A percentile compares a stretch with the other conserved stretches of the same genome.
Conservation (phyloP, 1,284 basidiomycete genomes). For the Puccinia novopanici region DNA sequence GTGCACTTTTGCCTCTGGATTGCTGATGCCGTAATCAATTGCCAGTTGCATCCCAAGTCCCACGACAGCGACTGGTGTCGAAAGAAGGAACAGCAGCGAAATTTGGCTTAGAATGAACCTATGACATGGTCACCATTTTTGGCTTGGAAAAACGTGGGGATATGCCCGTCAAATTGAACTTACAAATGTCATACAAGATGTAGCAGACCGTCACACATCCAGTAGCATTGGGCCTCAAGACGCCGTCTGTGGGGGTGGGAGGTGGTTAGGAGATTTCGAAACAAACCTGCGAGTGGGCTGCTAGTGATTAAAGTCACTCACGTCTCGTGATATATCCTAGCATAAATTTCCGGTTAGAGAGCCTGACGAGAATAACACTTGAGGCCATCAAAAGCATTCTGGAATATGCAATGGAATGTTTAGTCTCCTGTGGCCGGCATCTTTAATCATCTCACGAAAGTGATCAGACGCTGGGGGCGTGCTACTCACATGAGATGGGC, state of each 20-base stretch:
- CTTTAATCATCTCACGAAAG: background rate
- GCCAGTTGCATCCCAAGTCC: constrained; percentile 50
- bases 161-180: background rate
- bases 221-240: constrained; percentile 42
- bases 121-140: background rate
- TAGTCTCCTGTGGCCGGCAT: background rate
- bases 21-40: constrained; percentile 44
- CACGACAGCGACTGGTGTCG: constrained; percentile 29
- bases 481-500: constrained; percentile 43
- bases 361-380: constrained; percentile 27
- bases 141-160: background rate
- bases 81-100: background rate
- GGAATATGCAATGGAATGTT: background rate
- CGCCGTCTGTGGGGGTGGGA: constrained; percentile 7
- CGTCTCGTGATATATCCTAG: constrained; percentile 46
- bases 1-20: constrained; percentile 47
- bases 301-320: constrained; percentile 4
- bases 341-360: constrained; percentile 38
- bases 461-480: background rate
- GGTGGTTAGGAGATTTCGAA: background rate
- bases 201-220: constrained; percentile 48
- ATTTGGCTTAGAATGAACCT: constrained; percentile 15
- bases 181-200: constrained; percentile 48
- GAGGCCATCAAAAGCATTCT: constrained; percentile 45
- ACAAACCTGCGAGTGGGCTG: background rate